Evolutionary conservation across 2,329 filamentous ascomycete species (phyloP).

Genomic region (Paecilomyces formosus): DNA sequence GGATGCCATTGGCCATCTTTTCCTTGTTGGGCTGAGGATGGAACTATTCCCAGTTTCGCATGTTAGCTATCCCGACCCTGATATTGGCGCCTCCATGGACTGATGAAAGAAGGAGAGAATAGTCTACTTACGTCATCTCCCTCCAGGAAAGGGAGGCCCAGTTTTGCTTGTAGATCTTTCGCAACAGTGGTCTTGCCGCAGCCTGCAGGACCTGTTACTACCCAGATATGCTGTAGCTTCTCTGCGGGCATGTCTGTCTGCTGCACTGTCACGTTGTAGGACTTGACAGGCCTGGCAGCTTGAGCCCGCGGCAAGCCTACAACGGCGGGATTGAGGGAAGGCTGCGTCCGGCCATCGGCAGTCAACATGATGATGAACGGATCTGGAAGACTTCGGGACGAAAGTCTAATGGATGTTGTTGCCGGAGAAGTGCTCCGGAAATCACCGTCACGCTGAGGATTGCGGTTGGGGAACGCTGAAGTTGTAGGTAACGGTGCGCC

Average conservation of each 20-base stretch:
- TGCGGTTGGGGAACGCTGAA: background rate
- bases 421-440: constrained; percentile 13
- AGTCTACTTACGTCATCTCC: constrained; percentile 61
- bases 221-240: constrained; percentile 62
- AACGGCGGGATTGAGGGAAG: constrained; percentile 8
- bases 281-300: background rate
- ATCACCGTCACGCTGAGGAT: constrained; percentile 4
- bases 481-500: background rate
- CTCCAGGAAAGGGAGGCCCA: constrained; percentile 65
- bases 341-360: constrained; percentile 28
- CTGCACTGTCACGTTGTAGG: background rate
- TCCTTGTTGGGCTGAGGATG: constrained; percentile 64
- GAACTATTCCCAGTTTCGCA: constrained; percentile 25
- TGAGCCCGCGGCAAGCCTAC: background rate
- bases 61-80: background rate
- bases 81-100: background rate
- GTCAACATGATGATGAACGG: constrained; percentile 30
- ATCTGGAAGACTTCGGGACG: constrained; percentile 2
- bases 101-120: background rate
- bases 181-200: constrained; percentile 75
- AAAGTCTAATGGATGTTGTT: constrained; percentile 6
- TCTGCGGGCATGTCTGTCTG: background rate
- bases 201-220: constrained; percentile 71
- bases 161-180: constrained; percentile 53
- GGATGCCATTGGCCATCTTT: constrained; percentile 80